These are phyloP conservation scores for Paraglomus brasilianum DNA, from an alignment of 192 early-diverging fungal species.

Conservation along the genomic window DNA sequence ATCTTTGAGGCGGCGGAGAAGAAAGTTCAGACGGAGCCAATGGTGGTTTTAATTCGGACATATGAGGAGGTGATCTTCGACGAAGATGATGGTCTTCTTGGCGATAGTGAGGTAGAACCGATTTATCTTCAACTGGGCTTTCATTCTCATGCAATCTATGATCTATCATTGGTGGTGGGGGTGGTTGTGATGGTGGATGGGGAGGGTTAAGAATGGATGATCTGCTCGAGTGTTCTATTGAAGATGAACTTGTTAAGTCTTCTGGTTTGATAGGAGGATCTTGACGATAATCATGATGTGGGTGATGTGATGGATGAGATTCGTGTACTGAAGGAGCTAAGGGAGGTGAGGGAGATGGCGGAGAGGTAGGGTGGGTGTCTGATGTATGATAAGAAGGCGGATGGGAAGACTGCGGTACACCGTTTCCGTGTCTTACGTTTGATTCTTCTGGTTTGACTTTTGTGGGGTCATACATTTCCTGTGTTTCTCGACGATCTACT, in stretches of 20 bases:
- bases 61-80: conserved; percentile 4
- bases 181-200: neutral
- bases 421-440: neutral
- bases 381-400: neutral
- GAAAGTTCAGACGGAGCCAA: neutral
- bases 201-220: neutral
- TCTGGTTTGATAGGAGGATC: conserved; percentile 9
- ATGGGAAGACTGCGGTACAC: neutral
- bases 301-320: neutral
- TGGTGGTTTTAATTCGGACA: neutral
- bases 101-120: neutral
- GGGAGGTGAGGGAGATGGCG: neutral
- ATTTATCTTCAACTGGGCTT: conserved; percentile 17
- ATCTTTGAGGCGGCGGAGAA: neutral
- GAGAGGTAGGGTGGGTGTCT: neutral
- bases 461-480: conserved; percentile 21
- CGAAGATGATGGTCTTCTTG: conserved; percentile 11
- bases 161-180: neutral
- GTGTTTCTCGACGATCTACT: conserved; percentile 28
- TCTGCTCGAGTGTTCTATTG: neutral
- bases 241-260: neutral
- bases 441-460: conserved; percentile 9
- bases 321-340: conserved; percentile 3
- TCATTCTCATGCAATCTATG: neutral
- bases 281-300: conserved; percentile 12